Percentiles rank a stretch among this genome's conserved stretches.
Conservation (phyloP, 306 rosid species). For the Quercus bicolor region DNA sequence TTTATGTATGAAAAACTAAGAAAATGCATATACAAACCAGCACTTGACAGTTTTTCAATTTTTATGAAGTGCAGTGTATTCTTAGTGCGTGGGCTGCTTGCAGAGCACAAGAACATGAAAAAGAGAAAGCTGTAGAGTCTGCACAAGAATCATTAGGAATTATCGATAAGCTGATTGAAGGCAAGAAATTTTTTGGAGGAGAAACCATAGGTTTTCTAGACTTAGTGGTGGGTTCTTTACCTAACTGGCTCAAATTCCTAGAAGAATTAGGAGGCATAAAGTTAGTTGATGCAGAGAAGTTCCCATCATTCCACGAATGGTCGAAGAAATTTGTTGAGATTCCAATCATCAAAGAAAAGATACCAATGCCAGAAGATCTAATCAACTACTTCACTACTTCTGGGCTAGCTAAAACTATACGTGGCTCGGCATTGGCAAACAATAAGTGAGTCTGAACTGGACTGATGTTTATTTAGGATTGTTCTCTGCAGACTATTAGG, state of each 20-base stretch:
- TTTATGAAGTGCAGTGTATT: not conserved
- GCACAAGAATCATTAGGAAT: conserved; percentile 17
- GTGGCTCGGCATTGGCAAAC: no score
- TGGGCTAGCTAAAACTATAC: not conserved
- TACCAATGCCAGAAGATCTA: conserved; percentile 13
- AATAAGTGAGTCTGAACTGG: no score
- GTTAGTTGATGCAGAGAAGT: not conserved
- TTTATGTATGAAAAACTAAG: no score
- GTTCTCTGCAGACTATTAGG: no score
- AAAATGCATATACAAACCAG: not conserved
- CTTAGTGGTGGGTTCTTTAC: not conserved
- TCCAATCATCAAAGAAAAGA: not conserved
- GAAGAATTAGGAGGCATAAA: not conserved
- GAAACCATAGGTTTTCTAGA: conserved; percentile 9
- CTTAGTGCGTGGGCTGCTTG: not conserved
- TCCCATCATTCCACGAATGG: not conserved
- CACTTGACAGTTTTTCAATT: not conserved
- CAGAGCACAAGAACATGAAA: conserved; percentile 19
- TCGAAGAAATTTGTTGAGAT: not conserved
- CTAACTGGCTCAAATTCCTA: not conserved
- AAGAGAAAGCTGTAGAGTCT: not conserved
- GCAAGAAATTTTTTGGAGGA: conserved; percentile 36
- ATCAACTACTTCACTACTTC: not conserved
- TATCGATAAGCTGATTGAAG: conserved; percentile 32
- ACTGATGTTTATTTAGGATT: no score